These are phyloP conservation scores for Rhodotorula toruloides DNA, from an alignment of 768 basidiomycete species.

Conservation along the genomic window DNA sequence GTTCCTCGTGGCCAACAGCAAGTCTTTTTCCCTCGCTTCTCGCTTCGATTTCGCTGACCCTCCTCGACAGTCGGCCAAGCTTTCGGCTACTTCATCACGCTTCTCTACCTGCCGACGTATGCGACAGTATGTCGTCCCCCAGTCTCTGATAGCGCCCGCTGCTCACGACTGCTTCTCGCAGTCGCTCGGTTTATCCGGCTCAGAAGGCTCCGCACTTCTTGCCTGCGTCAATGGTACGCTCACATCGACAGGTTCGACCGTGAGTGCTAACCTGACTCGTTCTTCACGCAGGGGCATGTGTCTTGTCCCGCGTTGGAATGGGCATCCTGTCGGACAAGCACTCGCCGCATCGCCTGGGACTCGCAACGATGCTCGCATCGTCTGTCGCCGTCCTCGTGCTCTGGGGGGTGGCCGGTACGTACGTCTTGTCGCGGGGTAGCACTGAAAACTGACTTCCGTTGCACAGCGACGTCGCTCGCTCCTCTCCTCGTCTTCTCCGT, in stretches of 20 bases:
- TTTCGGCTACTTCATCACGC: constrained; percentile 11
- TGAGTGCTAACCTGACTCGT: not conserved
- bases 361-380: constrained; percentile 1
- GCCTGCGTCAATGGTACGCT: constrained; percentile 18
- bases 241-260: not conserved
- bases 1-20: constrained; percentile 21
- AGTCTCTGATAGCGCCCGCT: too few relatives aligned
- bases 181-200: constrained; percentile 11
- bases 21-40: not conserved
- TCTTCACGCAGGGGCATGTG: not conserved
- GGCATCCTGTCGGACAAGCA: constrained; percentile 14
- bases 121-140: not conserved
- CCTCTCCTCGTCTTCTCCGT: constrained; percentile 18
- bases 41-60: not conserved
- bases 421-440: not conserved
- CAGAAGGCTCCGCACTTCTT: not conserved
- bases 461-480: constrained; percentile 6
- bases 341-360: constrained; percentile 16
- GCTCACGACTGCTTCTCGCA: not conserved
- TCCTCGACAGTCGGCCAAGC: constrained; percentile 4
- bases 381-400: not conserved
- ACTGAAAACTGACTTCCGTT: too few relatives aligned
- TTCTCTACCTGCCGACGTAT: constrained; percentile 12
- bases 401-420: constrained; percentile 17
- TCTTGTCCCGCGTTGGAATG: constrained; percentile 14